Conservation (phyloP, 2,329 filamentous ascomycete species). For the Ramularia endophylla region DNA sequence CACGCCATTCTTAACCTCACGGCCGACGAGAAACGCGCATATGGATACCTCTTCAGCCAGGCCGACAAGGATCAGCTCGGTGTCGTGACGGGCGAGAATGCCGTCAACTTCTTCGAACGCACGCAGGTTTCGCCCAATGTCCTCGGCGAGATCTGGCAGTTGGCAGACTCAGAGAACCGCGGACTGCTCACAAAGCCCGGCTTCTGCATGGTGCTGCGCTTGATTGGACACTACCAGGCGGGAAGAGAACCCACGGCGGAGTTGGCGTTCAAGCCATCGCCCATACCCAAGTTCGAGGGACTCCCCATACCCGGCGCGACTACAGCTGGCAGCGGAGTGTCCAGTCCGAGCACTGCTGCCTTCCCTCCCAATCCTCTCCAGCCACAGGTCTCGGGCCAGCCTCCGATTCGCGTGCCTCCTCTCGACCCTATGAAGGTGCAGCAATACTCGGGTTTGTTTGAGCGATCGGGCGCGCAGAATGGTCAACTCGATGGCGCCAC, state of each 20-base stretch:
- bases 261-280: conserved; percentile 76
- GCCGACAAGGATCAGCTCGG: conserved; percentile 88
- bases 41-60: conserved; percentile 86
- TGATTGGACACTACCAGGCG: conserved; percentile 94
- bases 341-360: conserved; percentile 19
- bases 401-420: conserved; percentile 78
- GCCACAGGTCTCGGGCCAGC: conserved; percentile 35
- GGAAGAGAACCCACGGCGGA: conserved; percentile 75
- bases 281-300: conserved; percentile 89
- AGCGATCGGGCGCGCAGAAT: conserved; percentile 73
- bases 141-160: conserved; percentile 98
- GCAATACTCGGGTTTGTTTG: conserved; percentile 86
- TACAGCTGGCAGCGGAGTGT: conserved; percentile 10
- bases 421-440: conserved; percentile 81
- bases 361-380: conserved; percentile 25
- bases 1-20: conserved; percentile 59
- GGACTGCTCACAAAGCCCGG: conserved; percentile 88
- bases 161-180: conserved; percentile 93
- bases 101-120: conserved; percentile 97
- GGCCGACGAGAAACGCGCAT: conserved; percentile 87
- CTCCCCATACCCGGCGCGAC: conserved; percentile 44
- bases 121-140: conserved; percentile 80
- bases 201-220: conserved; percentile 84
- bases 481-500: conserved; percentile 65
- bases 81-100: conserved; percentile 91